Conservation (phyloP, 2,329 filamentous ascomycete genomes). For the Ascosphaera pollenicola region DNA sequence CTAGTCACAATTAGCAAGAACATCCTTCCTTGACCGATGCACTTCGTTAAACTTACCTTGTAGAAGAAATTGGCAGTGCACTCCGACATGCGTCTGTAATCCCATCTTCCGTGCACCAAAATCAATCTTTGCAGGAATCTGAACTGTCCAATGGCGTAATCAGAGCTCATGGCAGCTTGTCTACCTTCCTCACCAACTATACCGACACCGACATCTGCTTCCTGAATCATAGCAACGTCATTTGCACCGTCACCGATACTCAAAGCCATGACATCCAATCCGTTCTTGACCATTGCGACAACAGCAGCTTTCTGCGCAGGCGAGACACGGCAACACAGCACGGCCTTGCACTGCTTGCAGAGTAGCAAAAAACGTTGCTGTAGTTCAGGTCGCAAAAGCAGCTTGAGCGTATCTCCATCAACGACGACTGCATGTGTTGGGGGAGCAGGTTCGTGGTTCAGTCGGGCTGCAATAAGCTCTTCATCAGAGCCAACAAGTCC, state of each 20-base stretch:
- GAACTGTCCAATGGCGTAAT: constrained; percentile 91
- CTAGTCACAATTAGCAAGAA: constrained; percentile 19
- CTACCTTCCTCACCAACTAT: constrained; percentile 84
- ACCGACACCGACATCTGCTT: constrained; percentile 88
- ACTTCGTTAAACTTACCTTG: constrained; percentile 35
- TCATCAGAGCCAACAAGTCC: constrained; percentile 64
- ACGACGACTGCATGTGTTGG: constrained; percentile 85
- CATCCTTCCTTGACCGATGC: not conserved
- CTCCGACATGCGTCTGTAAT: constrained; percentile 82
- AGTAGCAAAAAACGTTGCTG: constrained; percentile 86
- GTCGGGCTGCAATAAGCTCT: constrained; percentile 56
- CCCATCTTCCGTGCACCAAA: constrained; percentile 83
- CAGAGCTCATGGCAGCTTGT: constrained; percentile 87
- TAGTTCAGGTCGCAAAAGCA: constrained; percentile 60
- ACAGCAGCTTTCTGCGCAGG: constrained; percentile 96
- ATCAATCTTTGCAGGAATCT: constrained; percentile 66
- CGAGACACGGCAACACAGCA: constrained; percentile 92
- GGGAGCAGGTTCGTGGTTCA: constrained; percentile 66
- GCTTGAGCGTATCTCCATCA: constrained; percentile 78
- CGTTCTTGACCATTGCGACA: constrained; percentile 83
- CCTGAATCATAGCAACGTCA: constrained; percentile 95
- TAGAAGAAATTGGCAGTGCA: constrained; percentile 99
- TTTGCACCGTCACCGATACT: constrained; percentile 89
- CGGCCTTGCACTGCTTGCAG: constrained; percentile 92
- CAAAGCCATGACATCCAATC: constrained; percentile 86